Conservation (phyloP, 306 rosid genomes). For the Carpinus fangiana region DNA sequence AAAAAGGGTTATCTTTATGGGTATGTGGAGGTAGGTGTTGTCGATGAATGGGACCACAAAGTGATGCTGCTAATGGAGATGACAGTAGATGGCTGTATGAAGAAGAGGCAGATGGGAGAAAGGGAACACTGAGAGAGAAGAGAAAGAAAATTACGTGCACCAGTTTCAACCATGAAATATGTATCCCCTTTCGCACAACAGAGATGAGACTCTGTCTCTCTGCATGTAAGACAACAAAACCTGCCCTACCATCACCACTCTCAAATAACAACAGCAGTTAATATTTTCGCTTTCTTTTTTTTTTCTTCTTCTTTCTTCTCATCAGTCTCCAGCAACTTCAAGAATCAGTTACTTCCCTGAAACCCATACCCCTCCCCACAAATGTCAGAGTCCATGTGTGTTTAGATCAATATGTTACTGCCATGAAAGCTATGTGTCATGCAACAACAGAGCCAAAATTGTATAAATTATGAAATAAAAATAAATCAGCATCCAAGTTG, state of each 20-base stretch:
- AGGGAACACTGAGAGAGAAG: constrained; percentile 63
- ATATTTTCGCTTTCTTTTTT: constrained; percentile 1
- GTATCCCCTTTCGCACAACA: constrained; percentile 50
- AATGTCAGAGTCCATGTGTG: constrained; percentile 72
- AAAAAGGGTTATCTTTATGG: constrained; percentile 28
- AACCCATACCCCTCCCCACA: constrained; percentile 44
- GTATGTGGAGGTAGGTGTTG: constrained; percentile 39
- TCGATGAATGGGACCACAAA: constrained; percentile 43
- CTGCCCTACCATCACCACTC: constrained; percentile 35
- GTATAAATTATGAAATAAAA: constrained; percentile 10
- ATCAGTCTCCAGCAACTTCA: constrained; percentile 24
- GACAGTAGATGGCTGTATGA: constrained; percentile 61
- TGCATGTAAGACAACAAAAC: constrained; percentile 32
- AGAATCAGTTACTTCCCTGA: constrained; percentile 36
- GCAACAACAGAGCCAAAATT: constrained; percentile 32
- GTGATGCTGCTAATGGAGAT: constrained; percentile 50
- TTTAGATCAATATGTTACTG: constrained; percentile 44
- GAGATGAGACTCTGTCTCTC: constrained; percentile 47
- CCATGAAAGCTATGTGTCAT: constrained; percentile 52
- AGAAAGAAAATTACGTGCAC: constrained; percentile 49
- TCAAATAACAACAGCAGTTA: constrained; percentile 20
- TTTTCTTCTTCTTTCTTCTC: not conserved
- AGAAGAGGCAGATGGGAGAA: constrained; percentile 82
- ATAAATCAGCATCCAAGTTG: constrained; percentile 29
- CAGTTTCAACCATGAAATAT: constrained; percentile 60